These are phyloP conservation scores for Oryza longistaminata DNA, from an alignment of 176 grass and related monocot species.

Conservation along the genomic window DNA sequence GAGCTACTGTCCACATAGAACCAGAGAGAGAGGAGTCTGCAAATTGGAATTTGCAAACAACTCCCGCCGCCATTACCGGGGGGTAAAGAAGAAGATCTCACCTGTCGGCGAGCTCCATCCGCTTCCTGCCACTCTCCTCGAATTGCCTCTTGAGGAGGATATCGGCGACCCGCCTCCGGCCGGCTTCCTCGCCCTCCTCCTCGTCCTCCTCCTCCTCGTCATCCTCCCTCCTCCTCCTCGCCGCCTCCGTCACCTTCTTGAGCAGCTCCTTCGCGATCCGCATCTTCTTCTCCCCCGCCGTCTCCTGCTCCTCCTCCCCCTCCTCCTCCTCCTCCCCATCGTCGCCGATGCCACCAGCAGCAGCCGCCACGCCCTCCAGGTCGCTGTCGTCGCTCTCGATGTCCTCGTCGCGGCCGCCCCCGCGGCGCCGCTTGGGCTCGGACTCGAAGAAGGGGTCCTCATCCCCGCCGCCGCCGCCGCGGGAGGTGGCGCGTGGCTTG, in stretches of 20 bases:
- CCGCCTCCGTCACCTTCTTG: slow-evolving; percentile 45
- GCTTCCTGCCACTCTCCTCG: slow-evolving; percentile 68
- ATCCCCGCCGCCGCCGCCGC: slow-evolving; percentile 36
- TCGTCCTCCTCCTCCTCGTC: slow-evolving; percentile 47
- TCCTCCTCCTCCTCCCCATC: slow-evolving; percentile 36
- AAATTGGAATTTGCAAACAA: not conserved
- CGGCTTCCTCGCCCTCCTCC: slow-evolving; percentile 45
- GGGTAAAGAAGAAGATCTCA: not conserved
- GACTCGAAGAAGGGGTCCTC: slow-evolving; percentile 84
- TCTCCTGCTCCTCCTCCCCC: slow-evolving; percentile 55
- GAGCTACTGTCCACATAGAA: not conserved
- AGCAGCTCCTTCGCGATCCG: slow-evolving; percentile 72
- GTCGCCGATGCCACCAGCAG: not conserved
- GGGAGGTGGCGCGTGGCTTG: slow-evolving; percentile 31
- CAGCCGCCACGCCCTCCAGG: slow-evolving; percentile 21
- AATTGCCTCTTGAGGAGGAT: slow-evolving; percentile 72
- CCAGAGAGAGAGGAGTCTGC: not conserved
- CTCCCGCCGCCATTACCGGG: not conserved
- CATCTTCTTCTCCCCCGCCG: slow-evolving; percentile 74
- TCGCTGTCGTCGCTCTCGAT: slow-evolving; percentile 73
- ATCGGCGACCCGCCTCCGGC: slow-evolving; percentile 55
- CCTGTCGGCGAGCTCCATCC: slow-evolving; percentile 62
- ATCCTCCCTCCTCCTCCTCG: slow-evolving; percentile 49
- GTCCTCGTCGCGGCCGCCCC: slow-evolving; percentile 46
- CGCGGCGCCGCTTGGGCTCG: slow-evolving; percentile 49